Evolutionary conservation across 148 eudicot genomes (phyloP), one percentile per base, ranked within the genome.

Genomic region (Gaultheria prostrata): DNA sequence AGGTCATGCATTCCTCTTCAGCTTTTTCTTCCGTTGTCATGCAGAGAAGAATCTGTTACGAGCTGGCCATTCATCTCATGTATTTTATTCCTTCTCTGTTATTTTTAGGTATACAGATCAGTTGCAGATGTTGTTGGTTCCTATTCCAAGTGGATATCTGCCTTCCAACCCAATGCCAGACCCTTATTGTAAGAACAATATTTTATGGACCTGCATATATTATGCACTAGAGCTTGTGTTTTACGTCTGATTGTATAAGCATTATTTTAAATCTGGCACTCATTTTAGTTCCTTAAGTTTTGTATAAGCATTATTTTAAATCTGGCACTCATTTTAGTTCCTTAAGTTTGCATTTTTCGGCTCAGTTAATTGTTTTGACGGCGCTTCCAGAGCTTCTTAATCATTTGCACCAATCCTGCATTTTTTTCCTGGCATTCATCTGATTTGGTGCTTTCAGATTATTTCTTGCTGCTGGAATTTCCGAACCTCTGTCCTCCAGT

Each of bases 51-150:
- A 70, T 30, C 72, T 28, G 32, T 79, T 71, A n/a, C 57, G 80
- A 82, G 81, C 46, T 85, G 70, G 33, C 77, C 35, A 12, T 18
- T 85, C 21, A 9, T 59, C 74, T 13, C 75, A 61, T 76, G 57
- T 57, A 8, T 76, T 75, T 24, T 78, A 4, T 7, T 77, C n/a
- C 45, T 71, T 73, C 20, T 54, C n/a, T 50, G 56, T 76, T 85
- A 56, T 33, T 76, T 84, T 67, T 85, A 97, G 99, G 98, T 97
- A 51, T 93, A 93, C 89, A 91, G 91, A 91, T 90, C 99, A 50
- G 90, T 94, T 85, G 98, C 98, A 87, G 95, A 97, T 88, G 97
- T 93, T 88, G 77, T 93, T 87, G 97, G 94, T 86, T 94, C 99
- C 72, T 97, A 92, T 92, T 93, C 99, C 70, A 94, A 90, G 89